Evolutionary conservation across 805 yeast species (phyloP).

Genomic region (Pichia insulana): DNA sequence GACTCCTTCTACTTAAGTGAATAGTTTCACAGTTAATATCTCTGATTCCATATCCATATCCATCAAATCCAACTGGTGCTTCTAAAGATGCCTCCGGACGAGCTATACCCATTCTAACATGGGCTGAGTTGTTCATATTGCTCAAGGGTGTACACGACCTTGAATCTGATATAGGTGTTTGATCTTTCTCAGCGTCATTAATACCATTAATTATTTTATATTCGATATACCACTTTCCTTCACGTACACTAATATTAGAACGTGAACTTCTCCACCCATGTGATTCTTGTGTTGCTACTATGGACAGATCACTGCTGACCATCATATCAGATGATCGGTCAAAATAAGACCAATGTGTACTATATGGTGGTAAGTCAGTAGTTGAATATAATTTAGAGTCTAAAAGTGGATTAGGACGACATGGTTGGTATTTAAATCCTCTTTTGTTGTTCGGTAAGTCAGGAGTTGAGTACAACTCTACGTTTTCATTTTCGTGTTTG

Average conservation of each 20-base stretch:
- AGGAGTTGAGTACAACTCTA: conserved; percentile 40
- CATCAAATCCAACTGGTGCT: conserved; percentile 94
- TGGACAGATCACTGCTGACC: conserved; percentile 29
- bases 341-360: conserved; percentile 48
- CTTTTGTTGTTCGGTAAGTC: conserved; percentile 75
- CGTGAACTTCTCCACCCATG: conserved; percentile 76
- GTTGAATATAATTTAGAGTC: conserved; percentile 54
- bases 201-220: conserved; percentile 39
- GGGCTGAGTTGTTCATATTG: neutral
- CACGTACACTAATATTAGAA: conserved; percentile 64
- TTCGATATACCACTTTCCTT: conserved; percentile 79
- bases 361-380: conserved; percentile 64
- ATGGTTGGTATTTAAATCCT: conserved; percentile 74
- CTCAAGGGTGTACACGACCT: conserved; percentile 6
- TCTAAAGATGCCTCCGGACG: conserved; percentile 84
- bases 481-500: conserved; percentile 4
- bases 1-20: conserved; percentile 61
- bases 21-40: conserved; percentile 70
- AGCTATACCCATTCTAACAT: conserved; percentile 77
- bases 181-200: conserved; percentile 2
- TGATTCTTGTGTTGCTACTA: conserved; percentile 42
- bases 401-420: conserved; percentile 61
- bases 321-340: conserved; percentile 60
- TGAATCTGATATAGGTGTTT: neutral
- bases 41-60: conserved; percentile 85